Conservation (phyloP, 805 yeast species). For the Saccharomycopsis synnaedendra region DNA sequence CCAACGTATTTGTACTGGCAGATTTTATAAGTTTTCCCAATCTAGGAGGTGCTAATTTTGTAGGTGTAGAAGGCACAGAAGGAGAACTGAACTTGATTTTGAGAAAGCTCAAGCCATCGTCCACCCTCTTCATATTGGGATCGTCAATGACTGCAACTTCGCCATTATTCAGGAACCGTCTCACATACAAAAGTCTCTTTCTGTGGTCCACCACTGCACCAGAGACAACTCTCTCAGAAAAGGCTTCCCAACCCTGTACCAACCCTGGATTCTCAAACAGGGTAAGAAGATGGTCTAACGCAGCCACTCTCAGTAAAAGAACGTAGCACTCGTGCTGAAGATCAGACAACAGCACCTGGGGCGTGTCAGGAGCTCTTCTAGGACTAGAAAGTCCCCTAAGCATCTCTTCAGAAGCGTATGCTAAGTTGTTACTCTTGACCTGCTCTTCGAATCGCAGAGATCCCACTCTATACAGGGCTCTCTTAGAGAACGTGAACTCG, state of each 20-base stretch:
- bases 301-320: slow-evolving; percentile 16
- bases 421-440: slow-evolving; percentile 27
- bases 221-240: slow-evolving; percentile 8
- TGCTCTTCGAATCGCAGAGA: slow-evolving; percentile 26
- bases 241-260: slow-evolving; percentile 15
- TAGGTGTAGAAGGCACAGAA: background rate
- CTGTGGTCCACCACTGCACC: slow-evolving; percentile 8
- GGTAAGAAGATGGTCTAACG: slow-evolving; percentile 19
- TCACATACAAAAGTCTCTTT: slow-evolving; percentile 10
- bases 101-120: slow-evolving; percentile 10
- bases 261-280: slow-evolving; percentile 17
- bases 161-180: background rate
- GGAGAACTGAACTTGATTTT: slow-evolving; percentile 6
- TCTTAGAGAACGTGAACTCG: slow-evolving; percentile 14
- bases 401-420: slow-evolving; percentile 52
- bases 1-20: slow-evolving; percentile 20
- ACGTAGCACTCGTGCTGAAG: slow-evolving; percentile 14
- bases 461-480: slow-evolving; percentile 21
- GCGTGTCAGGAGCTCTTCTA: slow-evolving; percentile 13
- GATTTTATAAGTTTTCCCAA: slow-evolving; percentile 20
- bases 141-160: background rate
- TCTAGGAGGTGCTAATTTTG: slow-evolving; percentile 13
- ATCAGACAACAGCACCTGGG: slow-evolving; percentile 11
- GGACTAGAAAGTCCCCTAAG: slow-evolving; percentile 28
- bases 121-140: slow-evolving; percentile 8